phyloP scores from a whole-genome alignment of 108 stramenopile genomes.

The Poteriospumella lacustris region DNA sequence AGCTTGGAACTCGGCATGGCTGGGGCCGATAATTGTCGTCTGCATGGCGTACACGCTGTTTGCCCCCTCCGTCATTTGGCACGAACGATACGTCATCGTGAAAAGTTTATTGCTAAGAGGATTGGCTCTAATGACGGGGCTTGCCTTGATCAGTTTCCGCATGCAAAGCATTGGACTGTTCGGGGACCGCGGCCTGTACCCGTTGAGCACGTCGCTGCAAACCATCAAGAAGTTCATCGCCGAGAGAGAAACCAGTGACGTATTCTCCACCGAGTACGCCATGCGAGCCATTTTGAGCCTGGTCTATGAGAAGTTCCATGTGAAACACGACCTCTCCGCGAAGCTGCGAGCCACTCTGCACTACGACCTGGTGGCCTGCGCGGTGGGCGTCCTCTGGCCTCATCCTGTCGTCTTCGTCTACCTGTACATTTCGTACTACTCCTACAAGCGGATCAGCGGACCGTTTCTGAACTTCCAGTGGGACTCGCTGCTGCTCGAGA shows the following conservation, averaged over 20 bases:
- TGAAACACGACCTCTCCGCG: too few relatives aligned
- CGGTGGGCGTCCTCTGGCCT: neutral
- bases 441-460: neutral
- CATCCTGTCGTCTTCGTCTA: constrained; percentile 4
- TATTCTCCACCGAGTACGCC: too few relatives aligned
- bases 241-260: neutral
- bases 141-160: neutral
- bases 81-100: too few relatives aligned
- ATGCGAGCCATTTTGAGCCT: neutral
- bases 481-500: constrained; percentile 66
- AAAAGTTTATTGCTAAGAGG: neutral
- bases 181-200: neutral
- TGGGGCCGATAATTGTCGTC: too few relatives aligned
- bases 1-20: too few relatives aligned
- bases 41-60: too few relatives aligned
- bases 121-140: neutral
- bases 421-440: constrained; percentile 11
- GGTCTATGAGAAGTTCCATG: neutral
- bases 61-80: too few relatives aligned
- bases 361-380: neutral
- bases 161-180: neutral
- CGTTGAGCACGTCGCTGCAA: neutral
- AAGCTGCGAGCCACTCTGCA: too few relatives aligned
- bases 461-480: constrained; percentile 70
- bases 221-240: neutral